Evolutionary conservation across 1,139 yeast genomes (phyloP).

Genomic region (Yamadazyma friedrichii): DNA sequence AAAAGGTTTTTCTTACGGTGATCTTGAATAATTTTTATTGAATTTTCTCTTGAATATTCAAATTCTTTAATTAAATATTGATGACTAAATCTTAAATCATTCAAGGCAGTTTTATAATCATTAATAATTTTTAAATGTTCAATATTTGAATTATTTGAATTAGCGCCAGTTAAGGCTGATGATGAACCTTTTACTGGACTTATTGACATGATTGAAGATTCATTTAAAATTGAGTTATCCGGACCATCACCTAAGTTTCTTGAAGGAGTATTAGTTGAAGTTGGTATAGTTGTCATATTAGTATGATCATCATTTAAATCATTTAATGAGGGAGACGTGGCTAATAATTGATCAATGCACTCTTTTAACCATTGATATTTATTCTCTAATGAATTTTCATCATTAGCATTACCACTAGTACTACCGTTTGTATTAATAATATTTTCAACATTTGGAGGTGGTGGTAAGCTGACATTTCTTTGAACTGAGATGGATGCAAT

Average conservation of each 20-base stretch:
- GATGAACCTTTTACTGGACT: constrained; percentile 18
- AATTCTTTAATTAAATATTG: constrained; percentile 60
- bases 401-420: constrained; percentile 14
- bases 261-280: constrained; percentile 15
- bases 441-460: constrained; percentile 14
- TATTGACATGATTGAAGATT: constrained; percentile 27
- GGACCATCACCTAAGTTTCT: constrained; percentile 6
- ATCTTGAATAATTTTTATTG: constrained; percentile 46
- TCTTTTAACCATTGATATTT: constrained; percentile 52
- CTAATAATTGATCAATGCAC: constrained; percentile 47
- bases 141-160: constrained; percentile 1
- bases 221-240: constrained; percentile 22
- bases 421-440: neutral
- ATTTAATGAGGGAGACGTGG: constrained; percentile 2
- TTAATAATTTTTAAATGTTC: constrained; percentile 28
- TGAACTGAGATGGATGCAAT: constrained; percentile 57
- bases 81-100: constrained; percentile 63
- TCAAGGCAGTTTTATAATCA: constrained; percentile 55
- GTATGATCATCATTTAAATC: constrained; percentile 8
- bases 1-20: constrained; percentile 43
- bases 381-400: constrained; percentile 28
- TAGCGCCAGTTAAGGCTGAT: neutral
- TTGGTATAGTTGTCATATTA: constrained; percentile 16
- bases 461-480: constrained; percentile 46
- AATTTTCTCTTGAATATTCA: constrained; percentile 54